Percentiles rank a stretch among this genome's conserved stretches.
phyloP scores from a whole-genome alignment of 352 stramenopile species.

The Globisporangium echinulatum region DNA sequence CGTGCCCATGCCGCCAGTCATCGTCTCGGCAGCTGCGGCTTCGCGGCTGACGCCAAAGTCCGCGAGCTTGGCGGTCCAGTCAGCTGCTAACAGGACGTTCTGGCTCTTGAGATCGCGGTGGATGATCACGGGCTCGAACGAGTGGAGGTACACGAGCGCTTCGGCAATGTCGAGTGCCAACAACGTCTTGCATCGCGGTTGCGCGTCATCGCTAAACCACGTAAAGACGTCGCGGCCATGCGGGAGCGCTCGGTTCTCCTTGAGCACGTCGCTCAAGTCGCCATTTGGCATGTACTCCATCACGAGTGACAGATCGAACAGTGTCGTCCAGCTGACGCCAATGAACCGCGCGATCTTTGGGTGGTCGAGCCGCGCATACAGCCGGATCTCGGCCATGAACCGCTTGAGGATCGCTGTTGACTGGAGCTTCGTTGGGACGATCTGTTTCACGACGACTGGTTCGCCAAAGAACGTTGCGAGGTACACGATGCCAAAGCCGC shows the following conservation, averaged over 20 bases:
- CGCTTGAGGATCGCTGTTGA: slow-evolving; percentile 17
- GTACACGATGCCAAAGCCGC: slow-evolving; percentile 59
- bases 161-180: slow-evolving; percentile 40
- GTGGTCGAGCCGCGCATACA: slow-evolving; percentile 48
- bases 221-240: slow-evolving; percentile 4
- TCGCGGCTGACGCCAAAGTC: slow-evolving; percentile 55
- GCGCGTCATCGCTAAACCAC: slow-evolving; percentile 1
- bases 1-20: slow-evolving; percentile 28
- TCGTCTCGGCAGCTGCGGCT: slow-evolving; percentile 18
- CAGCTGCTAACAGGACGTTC: slow-evolving; percentile 33
- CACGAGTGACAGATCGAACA: slow-evolving; percentile 39
- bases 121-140: slow-evolving; percentile 40
- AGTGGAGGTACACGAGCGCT: slow-evolving; percentile 45
- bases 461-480: slow-evolving; percentile 26
- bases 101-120: slow-evolving; percentile 44
- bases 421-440: slow-evolving; percentile 23
- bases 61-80: slow-evolving; percentile 37
- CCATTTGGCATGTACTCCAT: slow-evolving; percentile 43
- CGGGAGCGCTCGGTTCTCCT: slow-evolving; percentile 1
- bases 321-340: slow-evolving; percentile 38
- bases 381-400: slow-evolving; percentile 65
- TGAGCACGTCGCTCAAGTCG: slow-evolving; percentile 25
- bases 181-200: slow-evolving; percentile 25
- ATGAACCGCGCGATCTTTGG: slow-evolving; percentile 46
- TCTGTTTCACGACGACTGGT: slow-evolving; percentile 39